Percentiles rank a stretch among this genome's conserved stretches.
Evolutionary conservation across 176 grass and related monocot genomes (phyloP).

Genomic region (Poa pratensis): DNA sequence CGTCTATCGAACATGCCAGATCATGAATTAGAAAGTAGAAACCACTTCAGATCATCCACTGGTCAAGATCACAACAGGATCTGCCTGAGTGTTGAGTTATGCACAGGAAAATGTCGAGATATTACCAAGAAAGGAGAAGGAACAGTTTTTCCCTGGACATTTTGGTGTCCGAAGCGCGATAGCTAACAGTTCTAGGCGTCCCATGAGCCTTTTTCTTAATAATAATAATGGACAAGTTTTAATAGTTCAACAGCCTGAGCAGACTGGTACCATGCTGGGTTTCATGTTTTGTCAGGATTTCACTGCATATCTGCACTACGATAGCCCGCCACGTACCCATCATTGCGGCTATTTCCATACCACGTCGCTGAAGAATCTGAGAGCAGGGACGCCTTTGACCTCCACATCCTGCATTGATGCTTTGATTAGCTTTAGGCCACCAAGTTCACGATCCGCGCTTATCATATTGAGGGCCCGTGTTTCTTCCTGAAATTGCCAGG

Average conservation of each 20-base stretch:
- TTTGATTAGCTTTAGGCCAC: constrained; percentile 54
- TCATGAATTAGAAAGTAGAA: too few species aligned
- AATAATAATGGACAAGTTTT: background rate
- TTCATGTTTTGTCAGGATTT: background rate
- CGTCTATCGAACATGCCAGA: background rate
- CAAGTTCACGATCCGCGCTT: constrained; percentile 46
- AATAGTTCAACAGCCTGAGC: background rate
- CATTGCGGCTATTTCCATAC: constrained; percentile 52
- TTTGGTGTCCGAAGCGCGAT: background rate
- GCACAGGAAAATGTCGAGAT: background rate
- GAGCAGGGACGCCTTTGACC: constrained; percentile 57
- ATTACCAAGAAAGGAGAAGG: background rate
- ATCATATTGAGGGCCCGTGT: constrained; percentile 51
- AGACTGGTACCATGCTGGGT: background rate
- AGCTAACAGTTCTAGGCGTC: background rate
- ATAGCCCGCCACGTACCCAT: background rate
- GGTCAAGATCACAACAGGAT: too few species aligned
- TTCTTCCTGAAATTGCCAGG: constrained; percentile 60
- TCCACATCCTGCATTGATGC: constrained; percentile 54
- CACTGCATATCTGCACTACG: background rate
- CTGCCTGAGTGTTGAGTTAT: background rate
- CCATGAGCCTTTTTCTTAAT: background rate
- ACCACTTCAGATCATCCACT: too few species aligned
- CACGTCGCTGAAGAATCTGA: constrained; percentile 58
- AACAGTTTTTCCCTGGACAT: background rate